phyloP scores from a whole-genome alignment of 2,329 filamentous ascomycete species.

The Penicillium sp. region DNA sequence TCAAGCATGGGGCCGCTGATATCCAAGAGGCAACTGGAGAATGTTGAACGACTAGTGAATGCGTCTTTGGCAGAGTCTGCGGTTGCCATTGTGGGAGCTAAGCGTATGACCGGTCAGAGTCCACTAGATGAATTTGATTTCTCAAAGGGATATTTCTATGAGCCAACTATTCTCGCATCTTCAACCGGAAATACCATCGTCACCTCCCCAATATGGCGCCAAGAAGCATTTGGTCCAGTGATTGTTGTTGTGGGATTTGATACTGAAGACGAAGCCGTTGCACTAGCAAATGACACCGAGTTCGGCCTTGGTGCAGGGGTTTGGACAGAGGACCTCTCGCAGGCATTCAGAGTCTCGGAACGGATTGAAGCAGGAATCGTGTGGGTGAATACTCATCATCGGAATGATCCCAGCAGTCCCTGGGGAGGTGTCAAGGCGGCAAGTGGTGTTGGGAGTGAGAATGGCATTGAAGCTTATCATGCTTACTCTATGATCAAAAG shows the following conservation, averaged over 20 bases:
- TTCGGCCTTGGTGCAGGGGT: slow-evolving; percentile 54
- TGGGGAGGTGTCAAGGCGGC: slow-evolving; percentile 63
- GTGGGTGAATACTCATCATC: slow-evolving; percentile 60
- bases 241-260: slow-evolving; percentile 51
- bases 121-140: slow-evolving; percentile 16
- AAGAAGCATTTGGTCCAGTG: slow-evolving; percentile 55
- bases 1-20: slow-evolving; percentile 23
- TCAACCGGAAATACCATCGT: slow-evolving; percentile 2
- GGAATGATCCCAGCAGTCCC: slow-evolving; percentile 72
- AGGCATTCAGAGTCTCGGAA: slow-evolving; percentile 49
- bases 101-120: slow-evolving; percentile 13
- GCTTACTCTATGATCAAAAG: slow-evolving; percentile 53
- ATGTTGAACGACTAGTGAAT: slow-evolving; percentile 12
- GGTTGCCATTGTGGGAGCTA: slow-evolving; percentile 6
- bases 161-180: slow-evolving; percentile 17
- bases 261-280: slow-evolving; percentile 49
- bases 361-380: slow-evolving; percentile 52
- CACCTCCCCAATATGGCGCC: slow-evolving; percentile 32
- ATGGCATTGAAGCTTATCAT: slow-evolving; percentile 64
- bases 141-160: slow-evolving; percentile 18
- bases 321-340: slow-evolving; percentile 52
- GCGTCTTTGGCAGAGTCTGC: slow-evolving; percentile 5
- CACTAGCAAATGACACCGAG: slow-evolving; percentile 51
- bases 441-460: slow-evolving; percentile 71
- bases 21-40: slow-evolving; percentile 13